Percentiles rank a stretch among this genome's conserved stretches.
These are phyloP conservation scores for Naganishia vaughanmartiniae DNA, from an alignment of 768 basidiomycete genomes.

Conservation along the genomic window DNA sequence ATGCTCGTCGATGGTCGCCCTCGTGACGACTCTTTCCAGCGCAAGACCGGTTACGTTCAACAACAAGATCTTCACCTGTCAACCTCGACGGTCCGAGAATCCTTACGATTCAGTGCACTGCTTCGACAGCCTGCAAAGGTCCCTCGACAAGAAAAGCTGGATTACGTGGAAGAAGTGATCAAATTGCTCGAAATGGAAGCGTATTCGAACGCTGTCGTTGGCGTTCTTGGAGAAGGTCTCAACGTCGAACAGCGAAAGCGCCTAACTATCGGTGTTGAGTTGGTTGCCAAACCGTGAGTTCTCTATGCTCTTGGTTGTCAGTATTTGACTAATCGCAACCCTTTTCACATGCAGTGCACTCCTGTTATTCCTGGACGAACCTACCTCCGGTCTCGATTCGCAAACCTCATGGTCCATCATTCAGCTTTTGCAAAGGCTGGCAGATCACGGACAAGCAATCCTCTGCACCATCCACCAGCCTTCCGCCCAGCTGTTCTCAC, in stretches of 20 bases:
- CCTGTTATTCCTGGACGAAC: slow-evolving; percentile 57
- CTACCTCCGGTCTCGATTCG: slow-evolving; percentile 62
- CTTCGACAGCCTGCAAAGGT: slow-evolving; percentile 53
- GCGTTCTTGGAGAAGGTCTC: slow-evolving; percentile 53
- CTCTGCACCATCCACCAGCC: slow-evolving; percentile 47
- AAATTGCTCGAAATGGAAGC: slow-evolving; percentile 53
- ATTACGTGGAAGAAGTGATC: slow-evolving; percentile 55
- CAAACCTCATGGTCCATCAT: slow-evolving; percentile 83
- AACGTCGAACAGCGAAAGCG: slow-evolving; percentile 41
- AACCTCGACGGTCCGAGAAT: slow-evolving; percentile 55
- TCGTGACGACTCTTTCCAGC: slow-evolving; percentile 54
- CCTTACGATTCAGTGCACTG: slow-evolving; percentile 53
- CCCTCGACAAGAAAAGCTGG: slow-evolving; percentile 52
- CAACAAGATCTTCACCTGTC: slow-evolving; percentile 54
- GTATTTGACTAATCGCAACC: background rate
- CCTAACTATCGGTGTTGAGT: slow-evolving; percentile 53
- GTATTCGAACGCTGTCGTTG: slow-evolving; percentile 50
- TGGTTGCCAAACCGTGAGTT: slow-evolving; percentile 51
- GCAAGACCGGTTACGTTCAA: slow-evolving; percentile 54
- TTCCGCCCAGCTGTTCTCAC: slow-evolving; percentile 80
- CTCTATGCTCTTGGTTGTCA: slow-evolving; percentile 35
- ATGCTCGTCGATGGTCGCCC: slow-evolving; percentile 55
- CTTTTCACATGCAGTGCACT: slow-evolving; percentile 38
- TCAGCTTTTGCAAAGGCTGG: slow-evolving; percentile 55
- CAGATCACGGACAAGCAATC: slow-evolving; percentile 53